These are phyloP conservation scores for Penicillium flavigenum DNA, from an alignment of 495 filamentous ascomycete species.

Conservation along the genomic window DNA sequence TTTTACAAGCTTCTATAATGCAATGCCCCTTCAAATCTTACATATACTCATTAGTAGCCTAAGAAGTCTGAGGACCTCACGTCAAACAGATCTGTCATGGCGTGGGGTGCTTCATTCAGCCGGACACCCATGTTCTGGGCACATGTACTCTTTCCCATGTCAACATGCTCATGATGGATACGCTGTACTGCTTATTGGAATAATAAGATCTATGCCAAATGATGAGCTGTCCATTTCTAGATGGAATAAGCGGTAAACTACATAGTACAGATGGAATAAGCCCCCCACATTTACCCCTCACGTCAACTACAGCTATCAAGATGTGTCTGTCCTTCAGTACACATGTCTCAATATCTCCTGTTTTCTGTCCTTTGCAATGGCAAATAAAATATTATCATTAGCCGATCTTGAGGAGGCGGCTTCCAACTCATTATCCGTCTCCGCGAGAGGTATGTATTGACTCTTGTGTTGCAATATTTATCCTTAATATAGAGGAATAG, in stretches of 20 bases:
- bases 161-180: not conserved
- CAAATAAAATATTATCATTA: conserved; percentile 22
- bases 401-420: conserved; percentile 23
- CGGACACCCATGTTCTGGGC: not conserved
- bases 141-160: not conserved
- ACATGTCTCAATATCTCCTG: not conserved
- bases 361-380: not conserved
- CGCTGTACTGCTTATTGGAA: not conserved
- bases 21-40: not conserved
- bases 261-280: not conserved
- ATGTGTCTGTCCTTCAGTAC: not conserved
- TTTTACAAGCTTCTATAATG: not conserved
- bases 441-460: conserved; percentile 18
- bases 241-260: not conserved
- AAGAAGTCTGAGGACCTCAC: not conserved
- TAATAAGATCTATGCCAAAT: not conserved
- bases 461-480: not conserved
- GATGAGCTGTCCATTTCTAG: not conserved
- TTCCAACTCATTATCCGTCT: conserved; percentile 11
- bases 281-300: conserved; percentile 13
- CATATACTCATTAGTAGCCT: not conserved
- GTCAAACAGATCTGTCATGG: not conserved
- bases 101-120: not conserved
- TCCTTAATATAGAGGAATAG: conserved; percentile 19
- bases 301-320: not conserved